Percentiles rank a stretch among this genome's conserved stretches.
Evolutionary conservation across 768 basidiomycete species (phyloP).

Genomic region (Naganishia kalamii): DNA sequence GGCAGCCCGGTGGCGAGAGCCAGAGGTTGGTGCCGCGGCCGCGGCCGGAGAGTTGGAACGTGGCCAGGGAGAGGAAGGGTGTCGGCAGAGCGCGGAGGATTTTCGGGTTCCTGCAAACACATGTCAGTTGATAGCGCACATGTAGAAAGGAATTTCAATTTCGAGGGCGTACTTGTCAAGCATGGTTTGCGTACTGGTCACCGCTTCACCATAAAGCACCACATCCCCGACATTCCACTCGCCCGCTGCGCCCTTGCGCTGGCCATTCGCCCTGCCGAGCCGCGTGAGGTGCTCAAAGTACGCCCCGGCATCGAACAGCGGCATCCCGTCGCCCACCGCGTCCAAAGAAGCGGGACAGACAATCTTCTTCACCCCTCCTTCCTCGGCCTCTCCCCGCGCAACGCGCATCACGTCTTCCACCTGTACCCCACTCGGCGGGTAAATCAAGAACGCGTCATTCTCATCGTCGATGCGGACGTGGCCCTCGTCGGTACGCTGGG

Average conservation of each 20-base stretch:
- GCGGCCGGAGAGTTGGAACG: slow-evolving; percentile 77
- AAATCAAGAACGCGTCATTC: slow-evolving; percentile 54
- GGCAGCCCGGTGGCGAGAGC: slow-evolving; percentile 85
- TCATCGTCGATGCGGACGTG: slow-evolving; percentile 54
- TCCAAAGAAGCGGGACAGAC: slow-evolving; percentile 35
- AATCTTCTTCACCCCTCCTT: slow-evolving; percentile 48
- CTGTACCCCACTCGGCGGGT: slow-evolving; percentile 7
- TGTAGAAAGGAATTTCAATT: background rate
- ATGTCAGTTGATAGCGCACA: background rate
- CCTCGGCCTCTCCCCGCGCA: slow-evolving; percentile 23
- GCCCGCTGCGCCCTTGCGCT: slow-evolving; percentile 23
- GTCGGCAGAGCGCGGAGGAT: slow-evolving; percentile 64
- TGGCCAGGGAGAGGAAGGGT: slow-evolving; percentile 75
- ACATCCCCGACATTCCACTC: slow-evolving; percentile 61
- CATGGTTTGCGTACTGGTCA: slow-evolving; percentile 92
- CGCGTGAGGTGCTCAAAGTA: slow-evolving; percentile 57
- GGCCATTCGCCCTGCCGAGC: slow-evolving; percentile 23
- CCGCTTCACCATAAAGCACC: slow-evolving; percentile 76
- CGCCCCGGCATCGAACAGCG: slow-evolving; percentile 61
- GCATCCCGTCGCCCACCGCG: slow-evolving; percentile 50
- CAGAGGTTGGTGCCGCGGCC: slow-evolving; percentile 84
- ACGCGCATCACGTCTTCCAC: background rate
- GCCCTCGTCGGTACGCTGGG: background rate
- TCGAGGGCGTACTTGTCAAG: slow-evolving; percentile 66
- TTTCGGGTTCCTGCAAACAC: slow-evolving; percentile 61